A percentile compares a stretch with the other conserved stretches of the same genome.
Evolutionary conservation across 495 filamentous ascomycete species (phyloP).

Genomic region (Pseudomonodictys pantanalensis): DNA sequence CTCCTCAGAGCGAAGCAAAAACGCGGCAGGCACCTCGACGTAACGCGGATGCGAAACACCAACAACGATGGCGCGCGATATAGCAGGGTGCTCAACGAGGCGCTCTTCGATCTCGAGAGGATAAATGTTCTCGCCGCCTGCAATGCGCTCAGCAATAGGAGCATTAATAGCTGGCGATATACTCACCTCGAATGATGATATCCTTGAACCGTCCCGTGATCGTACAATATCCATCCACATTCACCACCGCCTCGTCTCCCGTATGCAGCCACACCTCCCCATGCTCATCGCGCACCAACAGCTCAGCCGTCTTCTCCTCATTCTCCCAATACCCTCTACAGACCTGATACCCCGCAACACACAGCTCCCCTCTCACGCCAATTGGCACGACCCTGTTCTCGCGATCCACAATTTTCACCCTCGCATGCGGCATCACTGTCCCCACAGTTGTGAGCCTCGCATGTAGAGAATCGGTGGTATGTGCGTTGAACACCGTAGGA

Average conservation of each 20-base stretch:
- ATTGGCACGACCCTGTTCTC: slow-evolving; percentile 59
- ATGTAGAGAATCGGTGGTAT: slow-evolving; percentile 60
- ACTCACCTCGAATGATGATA: slow-evolving; percentile 57
- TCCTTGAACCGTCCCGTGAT: slow-evolving; percentile 67
- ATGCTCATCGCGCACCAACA: slow-evolving; percentile 55
- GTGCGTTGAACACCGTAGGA: slow-evolving; percentile 69
- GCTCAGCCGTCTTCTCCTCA: slow-evolving; percentile 64
- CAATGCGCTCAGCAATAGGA: not conserved
- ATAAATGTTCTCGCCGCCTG: slow-evolving; percentile 51
- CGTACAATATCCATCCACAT: slow-evolving; percentile 59
- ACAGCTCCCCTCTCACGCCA: slow-evolving; percentile 61
- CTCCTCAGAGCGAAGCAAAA: slow-evolving; percentile 44
- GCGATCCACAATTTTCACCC: slow-evolving; percentile 63
- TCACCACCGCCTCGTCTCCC: slow-evolving; percentile 67
- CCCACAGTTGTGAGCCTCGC: slow-evolving; percentile 62
- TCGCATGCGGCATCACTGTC: slow-evolving; percentile 63
- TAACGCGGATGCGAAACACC: slow-evolving; percentile 62
- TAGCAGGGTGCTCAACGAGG: slow-evolving; percentile 55
- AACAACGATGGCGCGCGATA: slow-evolving; percentile 58
- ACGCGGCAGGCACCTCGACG: slow-evolving; percentile 66
- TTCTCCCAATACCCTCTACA: slow-evolving; percentile 70
- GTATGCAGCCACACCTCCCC: slow-evolving; percentile 65
- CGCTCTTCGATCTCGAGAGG: slow-evolving; percentile 70
- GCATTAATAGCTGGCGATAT: not conserved
- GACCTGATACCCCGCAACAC: slow-evolving; percentile 66